Evolutionary conservation across 208 protist species (phyloP).

Genomic region (Crithidia mellificae): DNA sequence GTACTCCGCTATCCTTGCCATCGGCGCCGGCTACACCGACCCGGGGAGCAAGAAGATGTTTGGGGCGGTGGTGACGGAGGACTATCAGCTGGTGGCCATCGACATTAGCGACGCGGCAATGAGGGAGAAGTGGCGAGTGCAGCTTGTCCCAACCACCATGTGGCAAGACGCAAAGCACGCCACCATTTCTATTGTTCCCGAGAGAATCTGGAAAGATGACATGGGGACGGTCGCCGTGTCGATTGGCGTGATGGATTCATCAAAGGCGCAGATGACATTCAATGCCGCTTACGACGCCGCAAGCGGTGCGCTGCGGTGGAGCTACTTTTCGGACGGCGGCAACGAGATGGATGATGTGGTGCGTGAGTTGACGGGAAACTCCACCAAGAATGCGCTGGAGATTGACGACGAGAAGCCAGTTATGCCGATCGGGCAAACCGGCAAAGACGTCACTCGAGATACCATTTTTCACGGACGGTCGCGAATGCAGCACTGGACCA

Average conservation of each 20-base stretch:
- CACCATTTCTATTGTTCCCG: conserved; percentile 71
- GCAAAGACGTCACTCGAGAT: neutral
- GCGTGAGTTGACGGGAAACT: conserved; percentile 31
- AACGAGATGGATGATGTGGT: conserved; percentile 71
- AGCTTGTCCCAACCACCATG: conserved; percentile 29
- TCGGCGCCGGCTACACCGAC: conserved; percentile 55
- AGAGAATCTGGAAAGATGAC: conserved; percentile 75
- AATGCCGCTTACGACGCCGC: conserved; percentile 76
- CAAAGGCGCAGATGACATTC: conserved; percentile 42
- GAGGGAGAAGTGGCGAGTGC: conserved; percentile 43
- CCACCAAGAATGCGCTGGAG: neutral
- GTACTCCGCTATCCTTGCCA: conserved; percentile 48
- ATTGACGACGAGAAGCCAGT: conserved; percentile 12
- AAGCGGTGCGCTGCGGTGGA: conserved; percentile 73
- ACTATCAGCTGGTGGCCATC: conserved; percentile 45
- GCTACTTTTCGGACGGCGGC: conserved; percentile 68
- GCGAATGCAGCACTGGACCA: conserved; percentile 78
- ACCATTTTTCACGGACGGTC: conserved; percentile 8
- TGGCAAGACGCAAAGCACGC: conserved; percentile 45
- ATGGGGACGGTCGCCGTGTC: conserved; percentile 73
- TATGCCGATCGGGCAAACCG: conserved; percentile 9
- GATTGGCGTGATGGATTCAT: conserved; percentile 33
- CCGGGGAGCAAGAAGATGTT: conserved; percentile 36
- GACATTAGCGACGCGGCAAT: conserved; percentile 16
- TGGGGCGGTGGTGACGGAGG: conserved; percentile 60